Conservation (phyloP, 345 rosid genomes). For the Eutrema japonicum region DNA sequence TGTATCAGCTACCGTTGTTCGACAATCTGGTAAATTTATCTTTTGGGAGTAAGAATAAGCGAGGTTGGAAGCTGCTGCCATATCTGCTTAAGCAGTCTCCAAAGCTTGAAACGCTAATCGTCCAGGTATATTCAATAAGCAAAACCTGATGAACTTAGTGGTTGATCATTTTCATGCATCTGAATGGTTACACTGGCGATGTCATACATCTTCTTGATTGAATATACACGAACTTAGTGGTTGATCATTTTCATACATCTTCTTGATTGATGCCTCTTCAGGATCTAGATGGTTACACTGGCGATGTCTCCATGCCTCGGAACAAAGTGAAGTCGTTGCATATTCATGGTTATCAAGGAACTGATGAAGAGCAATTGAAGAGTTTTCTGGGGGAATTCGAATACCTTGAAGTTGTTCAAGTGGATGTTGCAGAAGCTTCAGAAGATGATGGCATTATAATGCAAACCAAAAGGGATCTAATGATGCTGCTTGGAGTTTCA, state of each 20-base stretch:
- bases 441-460: neutral
- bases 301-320: neutral
- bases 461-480: neutral
- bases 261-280: neutral
- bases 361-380: neutral
- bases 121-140: constrained; percentile 5
- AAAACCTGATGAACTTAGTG: too few relatives aligned
- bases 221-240: too few relatives aligned
- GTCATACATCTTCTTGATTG: neutral
- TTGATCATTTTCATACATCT: neutral
- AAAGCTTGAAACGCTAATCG: constrained; percentile 23
- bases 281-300: neutral
- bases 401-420: neutral
- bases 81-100: constrained; percentile 22
- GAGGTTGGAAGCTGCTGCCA: constrained; percentile 18
- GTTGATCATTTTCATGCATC: neutral
- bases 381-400: neutral
- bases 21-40: constrained; percentile 3
- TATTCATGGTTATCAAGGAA: neutral
- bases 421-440: neutral
- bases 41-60: neutral
- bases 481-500: neutral
- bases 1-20: constrained; percentile 21
- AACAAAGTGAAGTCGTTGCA: constrained; percentile 16
- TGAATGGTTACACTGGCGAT: neutral